Percentiles rank a stretch among this genome's conserved stretches.
Conservation (phyloP, 2,329 filamentous ascomycete species). For the Ophiocordyceps unilateralis region DNA sequence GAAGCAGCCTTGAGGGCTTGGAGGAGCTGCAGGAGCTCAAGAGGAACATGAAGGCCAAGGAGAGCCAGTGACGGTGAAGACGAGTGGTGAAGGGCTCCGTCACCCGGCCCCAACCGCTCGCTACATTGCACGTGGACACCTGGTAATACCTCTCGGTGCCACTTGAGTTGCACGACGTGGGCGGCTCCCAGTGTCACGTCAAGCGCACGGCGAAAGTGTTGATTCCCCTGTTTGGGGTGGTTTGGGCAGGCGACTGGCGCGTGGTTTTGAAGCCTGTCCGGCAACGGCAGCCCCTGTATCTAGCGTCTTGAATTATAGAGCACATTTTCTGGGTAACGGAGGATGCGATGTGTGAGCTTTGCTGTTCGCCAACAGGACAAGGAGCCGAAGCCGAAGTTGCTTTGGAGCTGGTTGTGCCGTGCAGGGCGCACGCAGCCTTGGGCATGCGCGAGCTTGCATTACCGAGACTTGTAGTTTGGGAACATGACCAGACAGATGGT, state of each 20-base stretch:
- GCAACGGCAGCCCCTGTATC: not conserved
- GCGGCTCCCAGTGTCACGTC: not conserved
- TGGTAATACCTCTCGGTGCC: too few relatives aligned
- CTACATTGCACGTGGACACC: not conserved
- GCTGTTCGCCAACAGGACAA: too few relatives aligned
- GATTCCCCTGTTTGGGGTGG: not conserved
- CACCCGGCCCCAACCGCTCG: not conserved
- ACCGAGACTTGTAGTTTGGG: too few relatives aligned
- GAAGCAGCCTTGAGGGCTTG: constrained; percentile 52
- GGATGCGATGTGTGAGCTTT: not conserved
- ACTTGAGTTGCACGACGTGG: not conserved
- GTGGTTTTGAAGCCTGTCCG: not conserved
- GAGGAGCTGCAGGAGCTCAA: constrained; percentile 15
- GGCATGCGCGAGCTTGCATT: too few relatives aligned
- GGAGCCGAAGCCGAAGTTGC: too few relatives aligned
- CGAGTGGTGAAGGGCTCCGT: not conserved
- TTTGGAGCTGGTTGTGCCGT: too few relatives aligned
- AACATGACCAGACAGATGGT: too few relatives aligned
- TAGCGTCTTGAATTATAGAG: not conserved
- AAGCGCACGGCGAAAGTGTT: not conserved
- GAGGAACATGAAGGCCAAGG: constrained; percentile 5
- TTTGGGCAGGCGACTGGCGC: not conserved
- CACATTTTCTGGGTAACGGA: not conserved
- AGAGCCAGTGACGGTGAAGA: not conserved
- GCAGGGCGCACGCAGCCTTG: too few relatives aligned